Evolutionary conservation across 768 basidiomycete genomes (phyloP).

Genomic region (Amanita polypyramis): DNA sequence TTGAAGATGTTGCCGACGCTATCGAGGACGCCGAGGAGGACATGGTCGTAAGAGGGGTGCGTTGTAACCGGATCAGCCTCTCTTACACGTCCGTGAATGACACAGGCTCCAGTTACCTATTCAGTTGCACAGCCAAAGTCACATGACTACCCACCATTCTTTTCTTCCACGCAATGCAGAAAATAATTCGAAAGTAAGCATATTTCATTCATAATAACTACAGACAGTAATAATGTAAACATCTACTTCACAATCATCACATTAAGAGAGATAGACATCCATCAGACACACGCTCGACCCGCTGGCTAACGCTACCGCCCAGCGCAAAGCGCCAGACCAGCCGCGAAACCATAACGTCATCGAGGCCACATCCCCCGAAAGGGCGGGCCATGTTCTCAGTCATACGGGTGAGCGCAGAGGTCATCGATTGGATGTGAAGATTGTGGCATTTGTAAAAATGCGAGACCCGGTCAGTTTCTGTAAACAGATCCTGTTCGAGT

Average conservation of each 20-base stretch:
- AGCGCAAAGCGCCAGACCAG: conserved; percentile 17
- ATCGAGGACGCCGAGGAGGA: conserved; percentile 21
- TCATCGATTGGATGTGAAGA: conserved; percentile 61
- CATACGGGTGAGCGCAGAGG: conserved; percentile 46
- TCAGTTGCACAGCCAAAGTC: too few relatives aligned
- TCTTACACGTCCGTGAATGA: too few relatives aligned
- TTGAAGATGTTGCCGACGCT: conserved; percentile 22
- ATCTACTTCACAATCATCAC: too few relatives aligned
- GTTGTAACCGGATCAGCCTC: not conserved
- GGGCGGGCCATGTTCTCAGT: conserved; percentile 50
- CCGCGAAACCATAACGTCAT: conserved; percentile 47
- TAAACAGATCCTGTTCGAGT: conserved; percentile 73
- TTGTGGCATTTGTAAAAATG: conserved; percentile 71
- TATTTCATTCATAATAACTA: too few relatives aligned
- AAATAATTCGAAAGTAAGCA: too few relatives aligned
- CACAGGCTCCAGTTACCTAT: too few relatives aligned
- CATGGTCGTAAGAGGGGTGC: conserved; percentile 14
- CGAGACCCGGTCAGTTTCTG: conserved; percentile 75
- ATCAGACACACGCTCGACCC: conserved; percentile 58
- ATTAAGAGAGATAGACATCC: too few relatives aligned
- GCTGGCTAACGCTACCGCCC: conserved; percentile 22
- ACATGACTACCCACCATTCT: too few relatives aligned
- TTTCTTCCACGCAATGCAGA: too few relatives aligned
- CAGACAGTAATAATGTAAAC: not conserved
- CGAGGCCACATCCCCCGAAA: conserved; percentile 25